Conservation (phyloP, 2,329 filamentous ascomycete genomes). For the Aspergillus aculeatus region DNA sequence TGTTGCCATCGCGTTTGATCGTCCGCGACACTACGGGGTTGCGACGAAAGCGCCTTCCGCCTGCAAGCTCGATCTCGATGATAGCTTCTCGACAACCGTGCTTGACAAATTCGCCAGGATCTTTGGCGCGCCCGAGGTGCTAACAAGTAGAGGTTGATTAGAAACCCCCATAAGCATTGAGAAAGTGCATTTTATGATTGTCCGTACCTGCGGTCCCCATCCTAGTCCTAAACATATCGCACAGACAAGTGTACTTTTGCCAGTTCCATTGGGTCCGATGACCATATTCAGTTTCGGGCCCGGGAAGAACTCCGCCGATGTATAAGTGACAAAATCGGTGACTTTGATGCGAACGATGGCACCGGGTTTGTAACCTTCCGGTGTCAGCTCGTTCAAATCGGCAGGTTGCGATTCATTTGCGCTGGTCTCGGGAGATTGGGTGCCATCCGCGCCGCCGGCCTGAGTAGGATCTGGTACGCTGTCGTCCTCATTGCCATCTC, state of each 20-base stretch:
- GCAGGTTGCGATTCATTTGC: background rate
- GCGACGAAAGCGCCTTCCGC: conserved; percentile 49
- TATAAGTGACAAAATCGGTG: conserved; percentile 92
- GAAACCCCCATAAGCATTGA: background rate
- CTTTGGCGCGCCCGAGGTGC: conserved; percentile 80
- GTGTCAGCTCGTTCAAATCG: conserved; percentile 14
- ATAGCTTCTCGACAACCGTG: conserved; percentile 73
- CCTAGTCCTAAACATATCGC: conserved; percentile 92
- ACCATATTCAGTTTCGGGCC: conserved; percentile 97
- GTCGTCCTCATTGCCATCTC: too few species aligned
- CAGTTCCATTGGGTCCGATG: conserved; percentile 97
- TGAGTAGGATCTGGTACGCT: background rate
- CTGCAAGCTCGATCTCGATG: conserved; percentile 88
- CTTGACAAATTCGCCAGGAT: conserved; percentile 88
- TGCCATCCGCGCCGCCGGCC: background rate
- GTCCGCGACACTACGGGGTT: conserved; percentile 75
- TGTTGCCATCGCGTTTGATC: conserved; percentile 81
- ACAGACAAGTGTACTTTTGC: conserved; percentile 95
- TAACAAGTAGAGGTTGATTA: conserved; percentile 28
- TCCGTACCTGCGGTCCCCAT: conserved; percentile 64
- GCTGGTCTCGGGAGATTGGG: background rate
- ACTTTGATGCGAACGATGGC: conserved; percentile 86
- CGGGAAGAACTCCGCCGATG: conserved; percentile 82
- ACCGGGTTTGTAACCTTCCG: conserved; percentile 56
- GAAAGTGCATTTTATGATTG: background rate